Base-by-base conservation (phyloP, 495 filamentous ascomycete genomes). In the Chaetomidium leptoderma region DNA sequence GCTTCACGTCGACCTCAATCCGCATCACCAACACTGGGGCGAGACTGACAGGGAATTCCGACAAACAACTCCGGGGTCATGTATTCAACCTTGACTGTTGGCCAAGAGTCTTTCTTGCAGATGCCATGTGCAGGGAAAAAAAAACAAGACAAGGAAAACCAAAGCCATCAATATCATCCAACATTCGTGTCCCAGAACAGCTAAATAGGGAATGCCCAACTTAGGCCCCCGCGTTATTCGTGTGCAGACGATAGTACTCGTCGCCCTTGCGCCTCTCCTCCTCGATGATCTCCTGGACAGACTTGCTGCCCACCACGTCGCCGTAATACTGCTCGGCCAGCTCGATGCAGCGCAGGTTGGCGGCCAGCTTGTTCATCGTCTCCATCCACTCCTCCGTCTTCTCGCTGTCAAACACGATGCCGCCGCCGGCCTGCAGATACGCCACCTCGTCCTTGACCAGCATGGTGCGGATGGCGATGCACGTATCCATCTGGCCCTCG, bases 391-490 rank as follows among this genome's bases (percentile, higher is more conserved):
- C 93, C 56, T 98, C 93, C 64, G 92, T 90, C 39, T 85, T 85
- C 69, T 95, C 93, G 14, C 87, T 92, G 71, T 98, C 93, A 70
- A 93, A 96, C 21, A 98, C 93, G 66, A 98, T 97, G 16, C 93
- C 93, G 39, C 93, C 93, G n/a, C 90, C 90, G 33, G 93, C 93
- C 69, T 97, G 95, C 37, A 98, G 78, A 72, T 95, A 97, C 21
- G 91, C 92, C 37, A 92, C 78, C 0, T 87, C 88, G 55, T 95
- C 87, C 76, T 97, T 97, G 44, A 93, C 79, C 67, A 96, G 63
- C 93, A 98, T 98, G 9, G 93, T 98, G 37, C 93, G 82, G 57
- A 98, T 76, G n/a, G 93, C 93, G 73, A 98, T 98, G 70, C 92
- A 97, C 2, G 92, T 97, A 69, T 98, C 93, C 93, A 98, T 97